A percentile compares a stretch with the other conserved stretches of the same genome.
phyloP scores from a whole-genome alignment of 2,329 filamentous ascomycete genomes.

The Dactylellina sp. region DNA sequence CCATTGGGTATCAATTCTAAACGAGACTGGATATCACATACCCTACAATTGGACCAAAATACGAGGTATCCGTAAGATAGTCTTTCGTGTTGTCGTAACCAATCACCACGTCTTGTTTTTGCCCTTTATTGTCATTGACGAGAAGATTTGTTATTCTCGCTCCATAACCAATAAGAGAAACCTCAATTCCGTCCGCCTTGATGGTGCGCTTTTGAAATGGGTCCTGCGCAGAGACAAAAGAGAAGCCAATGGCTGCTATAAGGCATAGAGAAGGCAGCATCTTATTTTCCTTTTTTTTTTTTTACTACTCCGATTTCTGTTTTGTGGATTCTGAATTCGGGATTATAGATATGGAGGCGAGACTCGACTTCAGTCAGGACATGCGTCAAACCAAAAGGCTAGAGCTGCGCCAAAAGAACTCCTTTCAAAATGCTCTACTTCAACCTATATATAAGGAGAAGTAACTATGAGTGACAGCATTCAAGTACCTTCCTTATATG shows the following conservation, averaged over 20 bases:
- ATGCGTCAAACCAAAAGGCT: no score
- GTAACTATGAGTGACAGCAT: no score
- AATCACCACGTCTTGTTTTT: slow-evolving; percentile 76
- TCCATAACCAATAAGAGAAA: slow-evolving; percentile 75
- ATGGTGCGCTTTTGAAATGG: slow-evolving; percentile 36
- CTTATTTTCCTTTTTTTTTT: no score
- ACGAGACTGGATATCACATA: slow-evolving; percentile 49
- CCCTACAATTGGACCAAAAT: slow-evolving; percentile 40
- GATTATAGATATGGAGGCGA: no score
- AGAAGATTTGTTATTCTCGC: slow-evolving; percentile 78
- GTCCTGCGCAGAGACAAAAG: slow-evolving; percentile 33
- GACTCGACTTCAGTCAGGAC: no score
- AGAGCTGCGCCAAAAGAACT: no score
- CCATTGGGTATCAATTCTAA: slow-evolving; percentile 22
- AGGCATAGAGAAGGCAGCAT: slow-evolving; percentile 30
- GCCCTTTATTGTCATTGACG: slow-evolving; percentile 75
- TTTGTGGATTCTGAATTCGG: no score
- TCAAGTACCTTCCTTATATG: no score
- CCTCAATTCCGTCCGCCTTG: slow-evolving; percentile 39
- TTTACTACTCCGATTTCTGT: no score
- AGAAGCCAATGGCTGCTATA: slow-evolving; percentile 3
- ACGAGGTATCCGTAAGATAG: slow-evolving; percentile 70
- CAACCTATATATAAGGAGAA: no score
- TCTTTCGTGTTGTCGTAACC: slow-evolving; percentile 81
- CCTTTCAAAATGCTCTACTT: no score